phyloP scores from a whole-genome alignment of 164 flowering plant species.

The Berberis thunbergii region DNA sequence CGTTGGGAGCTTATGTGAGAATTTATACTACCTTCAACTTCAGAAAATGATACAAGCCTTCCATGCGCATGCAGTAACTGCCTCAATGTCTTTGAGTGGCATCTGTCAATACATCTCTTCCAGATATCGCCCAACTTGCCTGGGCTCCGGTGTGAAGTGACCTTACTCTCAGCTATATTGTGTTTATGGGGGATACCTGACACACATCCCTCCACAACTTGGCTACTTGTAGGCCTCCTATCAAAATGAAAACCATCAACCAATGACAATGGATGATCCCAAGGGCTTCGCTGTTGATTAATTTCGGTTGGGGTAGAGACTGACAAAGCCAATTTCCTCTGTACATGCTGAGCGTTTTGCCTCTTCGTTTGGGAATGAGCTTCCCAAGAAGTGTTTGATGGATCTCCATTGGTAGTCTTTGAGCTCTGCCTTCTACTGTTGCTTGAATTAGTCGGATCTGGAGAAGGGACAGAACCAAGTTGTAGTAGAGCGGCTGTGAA shows the following conservation, averaged over 20 bases:
- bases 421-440: conserved; percentile 68
- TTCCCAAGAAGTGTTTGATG: conserved; percentile 45
- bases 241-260: conserved; percentile 19
- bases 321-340: conserved; percentile 30
- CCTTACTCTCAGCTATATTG: conserved; percentile 14
- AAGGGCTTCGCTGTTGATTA: conserved; percentile 25
- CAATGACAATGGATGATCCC: conserved; percentile 17
- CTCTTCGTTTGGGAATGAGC: conserved; percentile 27
- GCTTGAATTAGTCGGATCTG: conserved; percentile 49
- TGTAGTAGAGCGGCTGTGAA: conserved; percentile 90
- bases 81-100: conserved; percentile 85
- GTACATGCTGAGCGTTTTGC: conserved; percentile 21
- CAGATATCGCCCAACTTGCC: conserved; percentile 58
- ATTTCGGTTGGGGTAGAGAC: conserved; percentile 25
- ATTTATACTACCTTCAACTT: conserved; percentile 53
- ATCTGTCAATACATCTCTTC: conserved; percentile 66
- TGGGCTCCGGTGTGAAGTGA: conserved; percentile 24
- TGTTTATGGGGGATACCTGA: conserved; percentile 27
- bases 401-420: conserved; percentile 58
- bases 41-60: conserved; percentile 68
- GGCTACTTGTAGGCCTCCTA: conserved; percentile 24
- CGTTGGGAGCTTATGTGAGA: too few relatives aligned
- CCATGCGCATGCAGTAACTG: conserved; percentile 66
- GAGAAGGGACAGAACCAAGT: conserved; percentile 70
- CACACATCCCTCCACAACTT: conserved; percentile 19